Base-by-base conservation (phyloP, 352 stramenopile genomes). In the Globisporangium barbulae region DNA sequence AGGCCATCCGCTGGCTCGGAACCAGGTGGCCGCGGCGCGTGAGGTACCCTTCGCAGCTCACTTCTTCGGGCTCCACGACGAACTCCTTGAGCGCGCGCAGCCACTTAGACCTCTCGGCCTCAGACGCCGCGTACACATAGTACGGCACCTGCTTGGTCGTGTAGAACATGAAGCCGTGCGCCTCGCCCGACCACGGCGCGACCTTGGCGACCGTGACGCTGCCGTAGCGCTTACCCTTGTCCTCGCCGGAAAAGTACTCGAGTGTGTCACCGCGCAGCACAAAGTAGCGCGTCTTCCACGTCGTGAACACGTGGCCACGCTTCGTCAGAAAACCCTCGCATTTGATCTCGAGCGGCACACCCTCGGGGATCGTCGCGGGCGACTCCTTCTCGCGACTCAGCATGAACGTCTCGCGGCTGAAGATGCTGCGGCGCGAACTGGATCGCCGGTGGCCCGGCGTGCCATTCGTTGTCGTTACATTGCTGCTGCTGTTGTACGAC, bases 211-310 rank as follows among this genome's bases (percentile, higher is more conserved):
- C 83, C 50, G 83, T 88, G 6, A 96, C 88, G n/a, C 78, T 87
- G 21, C 88, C 88, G 53, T 94, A 92, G 47, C 86, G 85, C 67
- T 94, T 94, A 39, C 68, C 75, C 70, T 94, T 96, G 61, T 93
- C 85, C 65, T 94, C 88, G 44, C 81, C 77, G 2, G 84, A 78
- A 48, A 92, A 96, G 64, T 96, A 96, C 61, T 94, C 87, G 50
- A 96, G 70, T 53, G 92, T 79, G 35, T 94, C 89, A 10, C 83
- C 81, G 22, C 85, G 77, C 45, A 96, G 67, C 37, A 90, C 90
- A 65, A 96, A 96, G 73, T 94, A 96, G 25, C 88, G 83, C 62
- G 87, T 96, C 72, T 95, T 96, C 88, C 88, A 96, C 71, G 92
- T 96, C 30, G 86, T 96, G 53, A 94, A 93, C 69, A 94, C 76